These are phyloP conservation scores for Xylariales sp. DNA, from an alignment of 2,329 filamentous ascomycete genomes.

Conservation along the genomic window DNA sequence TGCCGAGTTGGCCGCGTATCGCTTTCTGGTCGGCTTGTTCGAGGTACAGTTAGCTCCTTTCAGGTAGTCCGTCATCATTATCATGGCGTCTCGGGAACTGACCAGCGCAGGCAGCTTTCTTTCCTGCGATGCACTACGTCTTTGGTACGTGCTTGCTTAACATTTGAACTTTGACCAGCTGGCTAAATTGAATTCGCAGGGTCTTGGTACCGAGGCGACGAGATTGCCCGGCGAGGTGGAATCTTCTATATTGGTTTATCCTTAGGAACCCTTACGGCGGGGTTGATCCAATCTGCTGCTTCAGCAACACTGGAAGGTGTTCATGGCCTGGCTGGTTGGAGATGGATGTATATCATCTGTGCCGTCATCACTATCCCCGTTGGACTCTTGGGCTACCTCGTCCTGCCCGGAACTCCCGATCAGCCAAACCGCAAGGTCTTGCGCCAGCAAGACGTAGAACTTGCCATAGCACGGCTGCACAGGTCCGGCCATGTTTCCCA, in stretches of 20 bases:
- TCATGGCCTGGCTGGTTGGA: conserved; percentile 60
- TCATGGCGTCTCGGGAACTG: conserved; percentile 16
- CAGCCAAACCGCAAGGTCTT: conserved; percentile 41
- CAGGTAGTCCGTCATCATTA: conserved; percentile 16
- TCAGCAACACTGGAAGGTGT: conserved; percentile 57
- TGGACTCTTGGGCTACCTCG: conserved; percentile 61
- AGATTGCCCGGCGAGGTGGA: conserved; percentile 61
- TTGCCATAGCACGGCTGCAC: conserved; percentile 59
- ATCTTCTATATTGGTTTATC: conserved; percentile 64
- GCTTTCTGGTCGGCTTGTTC: conserved; percentile 66
- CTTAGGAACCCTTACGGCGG: conserved; percentile 64
- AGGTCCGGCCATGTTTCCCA: conserved; percentile 55
- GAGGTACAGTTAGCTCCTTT: conserved; percentile 50
- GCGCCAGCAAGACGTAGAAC: conserved; percentile 55
- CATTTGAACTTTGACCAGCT: conserved; percentile 10
- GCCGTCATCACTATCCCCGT: conserved; percentile 66
- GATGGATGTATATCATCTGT: conserved; percentile 68
- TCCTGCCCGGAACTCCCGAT: conserved; percentile 60
- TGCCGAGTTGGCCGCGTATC: conserved; percentile 63
- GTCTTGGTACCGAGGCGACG: conserved; percentile 63
- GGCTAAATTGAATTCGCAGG: conserved; percentile 46
- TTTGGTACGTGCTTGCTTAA: conserved; percentile 41
- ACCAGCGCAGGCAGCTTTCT: conserved; percentile 25
- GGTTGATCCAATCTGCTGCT: conserved; percentile 60
- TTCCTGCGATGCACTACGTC: conserved; percentile 54